These are phyloP conservation scores for Aaosphaeria arxii DNA, from an alignment of 2,329 filamentous ascomycete genomes.

Conservation along the genomic window DNA sequence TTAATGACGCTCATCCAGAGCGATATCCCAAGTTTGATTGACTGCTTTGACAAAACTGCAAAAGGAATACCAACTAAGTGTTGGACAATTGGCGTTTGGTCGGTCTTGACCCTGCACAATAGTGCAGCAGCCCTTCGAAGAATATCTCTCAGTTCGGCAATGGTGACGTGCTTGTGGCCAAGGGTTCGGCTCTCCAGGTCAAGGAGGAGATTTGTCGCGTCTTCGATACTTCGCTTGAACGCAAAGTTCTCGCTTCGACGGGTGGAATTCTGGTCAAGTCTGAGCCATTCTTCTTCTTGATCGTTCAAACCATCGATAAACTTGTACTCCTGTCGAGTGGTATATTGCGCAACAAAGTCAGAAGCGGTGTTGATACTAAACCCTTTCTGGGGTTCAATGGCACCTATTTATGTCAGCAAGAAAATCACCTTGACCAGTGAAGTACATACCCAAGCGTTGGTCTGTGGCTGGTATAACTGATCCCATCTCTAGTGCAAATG, in stretches of 20 bases:
- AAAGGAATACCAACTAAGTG: conserved; percentile 93
- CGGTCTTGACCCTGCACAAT: conserved; percentile 72
- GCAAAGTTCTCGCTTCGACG: conserved; percentile 13
- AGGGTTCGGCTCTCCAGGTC: conserved; percentile 70
- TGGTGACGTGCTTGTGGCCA: conserved; percentile 65
- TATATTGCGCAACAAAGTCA: conserved; percentile 96
- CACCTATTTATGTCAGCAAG: conserved; percentile 30
- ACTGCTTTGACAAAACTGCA: conserved; percentile 87
- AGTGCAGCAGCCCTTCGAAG: conserved; percentile 82
- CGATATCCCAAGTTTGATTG: conserved; percentile 91
- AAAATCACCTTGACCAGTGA: too few relatives aligned
- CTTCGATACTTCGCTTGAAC: conserved; percentile 45
- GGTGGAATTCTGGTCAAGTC: conserved; percentile 43
- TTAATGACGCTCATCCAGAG: conserved; percentile 97
- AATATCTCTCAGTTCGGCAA: conserved; percentile 74
- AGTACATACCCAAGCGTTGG: conserved; percentile 61
- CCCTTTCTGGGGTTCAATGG: conserved; percentile 72
- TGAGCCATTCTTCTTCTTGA: conserved; percentile 60
- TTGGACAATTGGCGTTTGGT: conserved; percentile 76
- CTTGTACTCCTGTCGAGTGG: conserved; percentile 91
- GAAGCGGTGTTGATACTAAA: conserved; percentile 85
- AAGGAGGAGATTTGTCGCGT: conserved; percentile 59
- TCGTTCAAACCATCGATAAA: conserved; percentile 75
- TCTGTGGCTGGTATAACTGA: conserved; percentile 82
- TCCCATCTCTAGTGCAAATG: conserved; percentile 91